Percentiles rank a stretch among this genome's conserved stretches.
Conservation (phyloP, 1,139 yeast genomes). For the Magnusiomyces clavatus region DNA sequence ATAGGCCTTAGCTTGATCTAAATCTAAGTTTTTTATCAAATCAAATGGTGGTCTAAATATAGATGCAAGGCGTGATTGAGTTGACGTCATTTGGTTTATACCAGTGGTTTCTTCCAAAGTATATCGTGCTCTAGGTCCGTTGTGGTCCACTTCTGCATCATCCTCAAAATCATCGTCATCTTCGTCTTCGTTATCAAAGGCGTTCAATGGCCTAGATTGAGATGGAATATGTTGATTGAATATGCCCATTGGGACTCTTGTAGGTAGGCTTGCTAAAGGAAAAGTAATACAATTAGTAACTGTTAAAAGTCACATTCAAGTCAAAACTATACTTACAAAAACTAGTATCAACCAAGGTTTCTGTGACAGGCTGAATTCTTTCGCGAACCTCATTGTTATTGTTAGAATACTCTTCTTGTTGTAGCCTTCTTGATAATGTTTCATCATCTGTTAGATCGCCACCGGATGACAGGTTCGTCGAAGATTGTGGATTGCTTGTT, state of each 20-base stretch:
- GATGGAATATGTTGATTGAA: constrained; percentile 41
- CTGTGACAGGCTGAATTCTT: constrained; percentile 74
- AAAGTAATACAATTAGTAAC: neutral
- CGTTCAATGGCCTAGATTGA: constrained; percentile 8
- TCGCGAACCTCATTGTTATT: constrained; percentile 55
- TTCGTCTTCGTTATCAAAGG: constrained; percentile 21
- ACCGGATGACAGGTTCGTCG: constrained; percentile 9
- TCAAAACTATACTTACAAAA: neutral
- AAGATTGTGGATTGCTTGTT: neutral
- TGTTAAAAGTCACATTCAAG: neutral
- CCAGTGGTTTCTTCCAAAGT: constrained; percentile 21
- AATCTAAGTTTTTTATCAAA: constrained; percentile 54
- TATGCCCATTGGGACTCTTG: constrained; percentile 19
- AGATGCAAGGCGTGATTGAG: constrained; percentile 67
- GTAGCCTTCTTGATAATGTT: constrained; percentile 55
- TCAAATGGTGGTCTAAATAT: constrained; percentile 93
- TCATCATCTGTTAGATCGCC: constrained; percentile 42
- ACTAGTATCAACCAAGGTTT: constrained; percentile 55
- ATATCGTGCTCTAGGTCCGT: constrained; percentile 15
- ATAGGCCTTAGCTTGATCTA: constrained; percentile 62
- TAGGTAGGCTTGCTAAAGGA: too few relatives aligned
- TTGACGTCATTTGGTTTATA: constrained; percentile 39
- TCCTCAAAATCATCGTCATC: constrained; percentile 19
- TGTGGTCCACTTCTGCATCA: constrained; percentile 20
- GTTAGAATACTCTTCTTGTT: constrained; percentile 43